Conservation (phyloP, 2,329 filamentous ascomycete species). For the Sporothrix variecibatus region DNA sequence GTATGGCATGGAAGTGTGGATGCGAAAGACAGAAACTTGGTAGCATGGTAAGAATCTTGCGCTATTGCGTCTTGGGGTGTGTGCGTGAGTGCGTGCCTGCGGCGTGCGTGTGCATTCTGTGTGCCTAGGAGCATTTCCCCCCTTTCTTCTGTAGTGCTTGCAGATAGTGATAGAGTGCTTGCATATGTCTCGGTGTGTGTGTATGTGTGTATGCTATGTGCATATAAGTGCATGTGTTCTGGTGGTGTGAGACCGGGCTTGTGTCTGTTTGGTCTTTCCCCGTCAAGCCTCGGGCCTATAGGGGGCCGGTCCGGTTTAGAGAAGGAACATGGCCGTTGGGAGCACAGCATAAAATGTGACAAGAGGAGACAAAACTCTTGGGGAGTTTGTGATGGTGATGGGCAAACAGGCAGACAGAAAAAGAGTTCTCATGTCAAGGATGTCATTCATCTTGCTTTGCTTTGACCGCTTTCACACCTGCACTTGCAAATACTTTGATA, state of each 20-base stretch:
- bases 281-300: slow-evolving; percentile 18
- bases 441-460: neutral
- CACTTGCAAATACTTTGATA: neutral
- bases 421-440: neutral
- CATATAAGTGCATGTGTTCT: neutral
- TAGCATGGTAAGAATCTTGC: neutral
- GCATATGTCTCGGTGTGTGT: neutral
- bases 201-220: neutral
- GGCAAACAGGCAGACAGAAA: neutral
- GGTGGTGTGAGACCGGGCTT: neutral
- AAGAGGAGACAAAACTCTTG: neutral
- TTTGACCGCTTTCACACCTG: neutral
- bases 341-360: neutral
- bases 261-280: neutral
- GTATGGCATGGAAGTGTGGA: neutral
- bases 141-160: neutral
- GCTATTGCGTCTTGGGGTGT: neutral
- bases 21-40: neutral
- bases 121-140: neutral
- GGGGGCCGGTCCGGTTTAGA: slow-evolving; percentile 8
- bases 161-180: neutral
- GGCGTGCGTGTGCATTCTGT: neutral
- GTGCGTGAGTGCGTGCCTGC: neutral
- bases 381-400: neutral
- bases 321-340: neutral